Percentiles rank a stretch among this genome's conserved stretches.
Conservation (phyloP, 1,284 basidiomycete genomes). For the Salmacisia buchloeana region DNA sequence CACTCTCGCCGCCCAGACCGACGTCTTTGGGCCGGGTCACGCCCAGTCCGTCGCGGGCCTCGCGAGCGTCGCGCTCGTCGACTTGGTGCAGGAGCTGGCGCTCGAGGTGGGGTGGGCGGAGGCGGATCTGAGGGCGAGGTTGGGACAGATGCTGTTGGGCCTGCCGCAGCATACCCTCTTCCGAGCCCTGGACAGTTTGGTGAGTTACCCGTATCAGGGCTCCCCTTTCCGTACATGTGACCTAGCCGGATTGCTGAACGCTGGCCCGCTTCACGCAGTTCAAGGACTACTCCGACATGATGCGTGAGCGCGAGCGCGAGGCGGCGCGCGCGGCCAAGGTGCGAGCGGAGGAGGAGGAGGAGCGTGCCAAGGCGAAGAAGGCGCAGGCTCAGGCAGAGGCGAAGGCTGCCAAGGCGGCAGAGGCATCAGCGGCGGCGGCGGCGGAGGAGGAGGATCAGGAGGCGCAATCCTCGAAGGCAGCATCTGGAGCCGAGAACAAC, state of each 20-base stretch:
- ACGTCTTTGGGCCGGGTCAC: not conserved
- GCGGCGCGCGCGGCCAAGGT: not conserved
- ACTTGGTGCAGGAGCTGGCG: not conserved
- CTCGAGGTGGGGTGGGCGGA: not conserved
- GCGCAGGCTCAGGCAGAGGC: not conserved
- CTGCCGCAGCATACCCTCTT: constrained; percentile 2
- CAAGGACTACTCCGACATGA: not conserved
- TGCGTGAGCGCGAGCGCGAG: not conserved
- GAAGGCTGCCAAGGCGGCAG: not conserved
- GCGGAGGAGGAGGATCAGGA: too few species aligned
- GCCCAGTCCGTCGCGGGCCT: not conserved
- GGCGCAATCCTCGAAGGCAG: too few species aligned
- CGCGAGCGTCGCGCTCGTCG: not conserved
- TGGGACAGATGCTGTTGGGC: not conserved
- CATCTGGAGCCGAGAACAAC: too few species aligned
- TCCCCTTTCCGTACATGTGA: not conserved
- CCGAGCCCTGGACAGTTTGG: constrained; percentile 3
- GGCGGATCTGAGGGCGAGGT: not conserved
- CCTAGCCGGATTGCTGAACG: not conserved
- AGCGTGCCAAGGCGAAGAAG: not conserved
- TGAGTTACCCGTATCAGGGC: not conserved
- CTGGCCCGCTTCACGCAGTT: not conserved
- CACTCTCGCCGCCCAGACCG: not conserved
- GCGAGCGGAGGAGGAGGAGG: not conserved
- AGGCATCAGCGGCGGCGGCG: too few species aligned